Base-by-base conservation (phyloP, 2,329 filamentous ascomycete species). In the Colletotrichum neosansevieriae region DNA sequence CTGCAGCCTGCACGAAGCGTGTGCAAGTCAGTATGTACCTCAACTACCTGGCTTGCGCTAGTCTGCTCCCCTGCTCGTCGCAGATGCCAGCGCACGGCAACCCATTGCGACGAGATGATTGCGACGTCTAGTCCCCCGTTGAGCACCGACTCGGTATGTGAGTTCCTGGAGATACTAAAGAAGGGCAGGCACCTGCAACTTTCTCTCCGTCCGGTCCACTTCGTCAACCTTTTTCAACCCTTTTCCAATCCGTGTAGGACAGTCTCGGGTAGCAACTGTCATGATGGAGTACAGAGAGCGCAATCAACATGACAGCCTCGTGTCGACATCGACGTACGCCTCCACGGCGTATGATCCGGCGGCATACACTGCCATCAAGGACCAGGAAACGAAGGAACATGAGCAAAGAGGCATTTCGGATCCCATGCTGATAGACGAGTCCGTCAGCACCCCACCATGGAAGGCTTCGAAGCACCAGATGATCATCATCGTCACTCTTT, bases 21-120 rank as follows among this genome's bases (percentile, higher is more conserved):
- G 56, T 60, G 56, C 42, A 57, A 56, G 56, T 54, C 56, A n/a
- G 21, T 54, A 69, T 66, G 66, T 69, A 69, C 61, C 61, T 69
- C 54, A 61, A 47, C 38, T 45, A 36, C 49, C 58, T 45, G 42
- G 36, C 58, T 34, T 61, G 38, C 58, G 66, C 50, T 29, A 21
- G 45, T 40, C 13, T 56, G 38, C 32, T 47, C 17, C 38, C 29
- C 17, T 50, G 40, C 42, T 58, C 49, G 36, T 58, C 58, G 56
- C 66, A 69, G 57, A 66, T 4, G 66, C 61, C 62, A 69, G 54
- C 66, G 66, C 66, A 69, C 66, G 62, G 62, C 40, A 36, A 66
- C 34, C 40, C 61, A 38, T 32, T 36, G 36, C 34, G 44, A 50
- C 32, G 17, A 60, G n/a, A 29, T 40, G 56, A 29, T 69, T 45